Evolutionary conservation across 345 rosid genomes (phyloP), one percentile per base, ranked within the genome.

Genomic region (Crucihimalaya himalaica): DNA sequence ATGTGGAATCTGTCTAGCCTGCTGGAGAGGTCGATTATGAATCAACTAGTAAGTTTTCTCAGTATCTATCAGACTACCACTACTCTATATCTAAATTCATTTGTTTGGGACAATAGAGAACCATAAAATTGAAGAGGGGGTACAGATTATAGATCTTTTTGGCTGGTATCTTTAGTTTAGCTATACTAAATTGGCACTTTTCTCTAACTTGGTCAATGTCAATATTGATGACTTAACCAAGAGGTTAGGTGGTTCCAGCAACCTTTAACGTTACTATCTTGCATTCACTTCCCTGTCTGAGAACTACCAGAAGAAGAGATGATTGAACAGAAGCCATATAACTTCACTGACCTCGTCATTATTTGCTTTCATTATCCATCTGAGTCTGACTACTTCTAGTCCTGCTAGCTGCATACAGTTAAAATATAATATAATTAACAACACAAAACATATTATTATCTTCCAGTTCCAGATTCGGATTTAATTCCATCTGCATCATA

Each of bases 251-350:
- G 8, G 70, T 48, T 47, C 4, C 28, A 45, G 27, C 39, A 46
- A 63, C 55, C 42, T 64, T 63, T 63, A 16, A 46, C 42, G 40
- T 63, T 47, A 46, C 69, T 29, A 64, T 64, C 69, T 64, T 42
- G 69, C 56, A 47, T 47, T 63, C 28, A 46, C 18, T 63, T 12
- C 56, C 7, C 43, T 64, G 69, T 31, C 62, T 56, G 40, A 31
- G 62, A 31, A 31, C 42, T 56, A 56, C 8, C 42, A 16, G 42
- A 31, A 31, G 42, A 56, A 56, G 37, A 29, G 21, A 32, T 28
- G 58, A 27, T 15, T 29, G 6, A 54, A 28, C 25, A 31, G 23
- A 56, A 56, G 62, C 62, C 25, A 31, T 31, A 8, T 31, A 56
- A 31, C 40, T 56, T 56, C 40, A 56, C 61, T 56, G 61, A 31